Conservation (phyloP, 768 basidiomycete genomes). For the Amanita polypyramis region DNA sequence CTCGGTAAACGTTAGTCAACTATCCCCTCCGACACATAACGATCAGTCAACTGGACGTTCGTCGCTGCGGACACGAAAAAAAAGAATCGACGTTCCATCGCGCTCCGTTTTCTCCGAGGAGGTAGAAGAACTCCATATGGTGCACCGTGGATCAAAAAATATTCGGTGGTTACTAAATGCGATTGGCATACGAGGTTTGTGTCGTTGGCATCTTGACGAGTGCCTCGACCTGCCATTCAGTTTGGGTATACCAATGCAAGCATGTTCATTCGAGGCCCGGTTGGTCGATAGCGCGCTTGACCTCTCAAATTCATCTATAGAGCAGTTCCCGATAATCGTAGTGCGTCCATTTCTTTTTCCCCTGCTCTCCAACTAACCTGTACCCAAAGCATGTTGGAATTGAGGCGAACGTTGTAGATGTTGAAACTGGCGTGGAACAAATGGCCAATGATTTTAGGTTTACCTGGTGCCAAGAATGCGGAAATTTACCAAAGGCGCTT, state of each 20-base stretch:
- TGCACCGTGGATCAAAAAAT: constrained; percentile 72
- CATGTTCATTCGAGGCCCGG: constrained; percentile 53
- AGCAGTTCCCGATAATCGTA: constrained; percentile 41
- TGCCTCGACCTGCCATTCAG: no score
- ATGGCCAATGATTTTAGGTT: constrained; percentile 75
- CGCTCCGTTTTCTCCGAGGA: constrained; percentile 54
- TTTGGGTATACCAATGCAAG: constrained; percentile 66
- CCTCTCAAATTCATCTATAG: constrained; percentile 51
- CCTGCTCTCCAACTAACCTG: background rate
- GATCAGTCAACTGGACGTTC: background rate
- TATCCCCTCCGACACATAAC: no score
- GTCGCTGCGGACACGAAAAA: constrained; percentile 53
- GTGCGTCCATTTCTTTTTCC: constrained; percentile 26
- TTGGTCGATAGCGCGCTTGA: constrained; percentile 68
- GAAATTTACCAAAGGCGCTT: constrained; percentile 20
- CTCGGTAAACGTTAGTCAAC: constrained; percentile 55
- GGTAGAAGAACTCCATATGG: constrained; percentile 52
- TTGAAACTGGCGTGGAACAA: constrained; percentile 50
- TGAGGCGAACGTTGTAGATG: constrained; percentile 61
- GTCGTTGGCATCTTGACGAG: background rate
- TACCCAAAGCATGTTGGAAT: constrained; percentile 56
- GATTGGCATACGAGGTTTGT: constrained; percentile 61
- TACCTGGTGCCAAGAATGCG: constrained; percentile 48
- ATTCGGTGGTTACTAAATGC: constrained; percentile 63
- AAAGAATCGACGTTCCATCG: constrained; percentile 40